A percentile compares a stretch with the other conserved stretches of the same genome.
phyloP scores from a whole-genome alignment of 805 yeast genomes.

The Saccharomycopsis sp. region DNA sequence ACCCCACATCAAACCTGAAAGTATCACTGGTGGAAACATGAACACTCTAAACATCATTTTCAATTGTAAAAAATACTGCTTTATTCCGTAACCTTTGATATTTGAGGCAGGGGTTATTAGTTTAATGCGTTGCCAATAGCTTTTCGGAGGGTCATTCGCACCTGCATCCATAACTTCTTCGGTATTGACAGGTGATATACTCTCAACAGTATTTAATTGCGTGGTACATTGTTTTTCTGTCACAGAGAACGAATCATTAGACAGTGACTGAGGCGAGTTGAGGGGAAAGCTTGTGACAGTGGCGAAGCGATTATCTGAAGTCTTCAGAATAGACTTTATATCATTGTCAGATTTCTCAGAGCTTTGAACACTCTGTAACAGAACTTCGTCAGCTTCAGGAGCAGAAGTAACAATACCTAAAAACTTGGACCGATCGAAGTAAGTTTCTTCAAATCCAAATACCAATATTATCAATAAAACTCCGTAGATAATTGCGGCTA shows the following conservation, averaged over 20 bases:
- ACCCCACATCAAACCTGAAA: conserved; percentile 72
- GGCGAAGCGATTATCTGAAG: too few species aligned
- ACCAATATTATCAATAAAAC: conserved; percentile 46
- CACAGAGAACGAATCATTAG: too few species aligned
- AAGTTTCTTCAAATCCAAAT: conserved; percentile 66
- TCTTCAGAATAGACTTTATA: not conserved
- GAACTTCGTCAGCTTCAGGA: not conserved
- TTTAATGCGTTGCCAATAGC: conserved; percentile 42
- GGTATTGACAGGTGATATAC: too few species aligned
- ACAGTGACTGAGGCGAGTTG: too few species aligned
- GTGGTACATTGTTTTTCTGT: too few species aligned
- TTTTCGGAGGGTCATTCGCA: conserved; percentile 33
- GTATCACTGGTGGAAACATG: conserved; percentile 56
- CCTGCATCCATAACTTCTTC: conserved; percentile 32
- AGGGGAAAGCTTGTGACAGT: too few species aligned
- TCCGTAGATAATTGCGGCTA: conserved; percentile 59
- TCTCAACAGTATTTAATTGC: too few species aligned
- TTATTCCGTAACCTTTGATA: conserved; percentile 55
- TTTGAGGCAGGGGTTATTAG: conserved; percentile 52
- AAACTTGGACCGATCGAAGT: conserved; percentile 49
- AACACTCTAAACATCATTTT: conserved; percentile 47
- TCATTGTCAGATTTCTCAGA: not conserved
- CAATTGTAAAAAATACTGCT: conserved; percentile 54
- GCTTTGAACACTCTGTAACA: too few species aligned
- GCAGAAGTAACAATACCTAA: conserved; percentile 9